Base-by-base conservation (phyloP, 1,139 yeast species). In the Hemisphaericaspora subhashii region DNA sequence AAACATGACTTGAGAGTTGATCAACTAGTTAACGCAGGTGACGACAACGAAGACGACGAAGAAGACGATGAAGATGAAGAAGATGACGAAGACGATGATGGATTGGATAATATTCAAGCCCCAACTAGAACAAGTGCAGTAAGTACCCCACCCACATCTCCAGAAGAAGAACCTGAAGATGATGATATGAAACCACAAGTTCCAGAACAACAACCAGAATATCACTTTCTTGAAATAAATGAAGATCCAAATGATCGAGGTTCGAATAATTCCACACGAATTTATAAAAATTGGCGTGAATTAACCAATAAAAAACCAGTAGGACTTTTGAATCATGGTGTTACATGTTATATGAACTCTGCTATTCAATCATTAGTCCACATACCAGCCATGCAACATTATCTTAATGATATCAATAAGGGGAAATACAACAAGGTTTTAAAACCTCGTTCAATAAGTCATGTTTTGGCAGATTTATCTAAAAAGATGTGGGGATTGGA, bases 261-360 rank as follows among this genome's bases (percentile, higher is more conserved):
- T 34, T 64, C 87, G 41, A 84, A 78, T 54, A 56, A 63, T 4
- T 76, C 82, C 9, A 64, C 52, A 6, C 71, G 80, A 46, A 81
- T 79, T 23, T 57, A 66, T 41, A 84, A 84, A 55, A 79, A 76
- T 47, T 83, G 92, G 87, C 71, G 80, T 41, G 68, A 45, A 56
- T 62, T 47, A 29, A 53, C 64, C 33, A 68, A 74, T 22, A 52
- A 50, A 7, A 53, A 55, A 23, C 95, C 97, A 1, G 69, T 82
- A 18, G 98, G 98, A 0, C 69, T 92, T 39, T 63, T 86, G 41
- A 92, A 92, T 59, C 90, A 85, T 48, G 98, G 98, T 21, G 98
- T 92, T 31, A 92, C 98, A 3, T 92, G 98, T 59, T 92, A 90
- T 62, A 89, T 92, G 80, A 92, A 92, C 60, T 83, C 96, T 2